These are phyloP conservation scores for Ophiocordyceps camponoti-rufipedis DNA, from an alignment of 2,329 filamentous ascomycete species.

Conservation along the genomic window DNA sequence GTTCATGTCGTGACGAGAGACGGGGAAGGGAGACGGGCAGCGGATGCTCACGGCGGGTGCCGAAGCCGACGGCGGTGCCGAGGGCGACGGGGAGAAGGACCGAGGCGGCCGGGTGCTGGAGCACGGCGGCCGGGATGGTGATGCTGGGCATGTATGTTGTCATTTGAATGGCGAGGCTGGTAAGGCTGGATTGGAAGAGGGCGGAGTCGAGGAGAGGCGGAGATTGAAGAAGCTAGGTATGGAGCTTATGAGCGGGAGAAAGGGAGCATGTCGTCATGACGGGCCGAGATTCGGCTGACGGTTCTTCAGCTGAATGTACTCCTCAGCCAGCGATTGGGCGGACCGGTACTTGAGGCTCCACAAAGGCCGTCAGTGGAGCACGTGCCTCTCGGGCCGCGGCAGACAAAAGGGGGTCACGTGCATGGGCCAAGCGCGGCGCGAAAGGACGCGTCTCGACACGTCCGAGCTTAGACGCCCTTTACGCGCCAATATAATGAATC, in stretches of 20 bases:
- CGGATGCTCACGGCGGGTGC: conserved; percentile 37
- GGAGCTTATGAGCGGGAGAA: too few species aligned
- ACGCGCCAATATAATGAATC: conserved; percentile 3
- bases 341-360: neutral
- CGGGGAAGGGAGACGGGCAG: neutral
- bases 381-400: neutral
- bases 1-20: neutral
- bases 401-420: too few species aligned
- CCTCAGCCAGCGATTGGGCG: neutral
- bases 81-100: conserved; percentile 59
- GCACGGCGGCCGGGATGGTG: conserved; percentile 53
- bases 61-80: conserved; percentile 56
- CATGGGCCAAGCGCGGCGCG: neutral
- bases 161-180: conserved; percentile 29
- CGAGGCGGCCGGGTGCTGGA: conserved; percentile 53
- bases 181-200: neutral
- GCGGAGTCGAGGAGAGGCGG: neutral
- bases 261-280: neutral
- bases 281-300: neutral
- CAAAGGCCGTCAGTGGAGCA: neutral
- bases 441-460: conserved; percentile 13
- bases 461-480: conserved; percentile 1
- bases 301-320: neutral
- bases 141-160: conserved; percentile 64
- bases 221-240: neutral